phyloP scores from a whole-genome alignment of 257 asterid species.

The Nicotiana tomentosiformis region DNA sequence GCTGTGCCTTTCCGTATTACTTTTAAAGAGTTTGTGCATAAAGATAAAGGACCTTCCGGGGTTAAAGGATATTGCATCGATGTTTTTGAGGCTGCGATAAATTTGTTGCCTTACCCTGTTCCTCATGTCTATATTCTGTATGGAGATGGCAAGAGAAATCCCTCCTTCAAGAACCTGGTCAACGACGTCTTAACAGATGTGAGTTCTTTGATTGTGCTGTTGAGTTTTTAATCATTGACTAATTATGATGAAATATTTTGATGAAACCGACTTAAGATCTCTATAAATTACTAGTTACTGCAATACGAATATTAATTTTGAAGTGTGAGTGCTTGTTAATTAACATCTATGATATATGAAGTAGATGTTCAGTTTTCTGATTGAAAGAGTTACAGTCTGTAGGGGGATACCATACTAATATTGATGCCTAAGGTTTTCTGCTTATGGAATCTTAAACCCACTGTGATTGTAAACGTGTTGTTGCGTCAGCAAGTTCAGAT shows the following conservation, averaged over 20 bases:
- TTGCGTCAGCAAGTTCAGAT: background rate
- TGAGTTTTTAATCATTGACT: background rate
- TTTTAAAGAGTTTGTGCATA: constrained; percentile 46
- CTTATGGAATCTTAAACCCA: background rate
- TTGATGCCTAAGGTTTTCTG: background rate
- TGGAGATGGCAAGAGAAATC: constrained; percentile 68
- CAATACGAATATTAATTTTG: background rate
- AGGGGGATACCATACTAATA: background rate
- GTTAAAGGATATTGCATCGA: constrained; percentile 68
- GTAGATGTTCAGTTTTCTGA: background rate
- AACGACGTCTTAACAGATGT: constrained; percentile 42
- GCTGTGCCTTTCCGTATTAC: constrained; percentile 58
- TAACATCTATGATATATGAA: background rate
- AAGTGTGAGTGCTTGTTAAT: background rate
- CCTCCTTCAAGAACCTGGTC: constrained; percentile 40
- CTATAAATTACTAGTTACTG: background rate
- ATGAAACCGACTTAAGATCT: background rate
- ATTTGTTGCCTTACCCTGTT: constrained; percentile 57
- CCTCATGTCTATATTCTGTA: constrained; percentile 56
- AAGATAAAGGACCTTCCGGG: constrained; percentile 57
- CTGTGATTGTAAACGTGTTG: background rate
- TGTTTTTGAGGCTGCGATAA: constrained; percentile 72
- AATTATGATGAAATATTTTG: background rate
- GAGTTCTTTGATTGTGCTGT: constrained; percentile 19
- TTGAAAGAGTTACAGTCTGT: background rate